Percentiles rank a stretch among this genome's conserved stretches.
phyloP scores from a whole-genome alignment of 768 basidiomycete genomes.

The Candolleomyces aberdarensis region DNA sequence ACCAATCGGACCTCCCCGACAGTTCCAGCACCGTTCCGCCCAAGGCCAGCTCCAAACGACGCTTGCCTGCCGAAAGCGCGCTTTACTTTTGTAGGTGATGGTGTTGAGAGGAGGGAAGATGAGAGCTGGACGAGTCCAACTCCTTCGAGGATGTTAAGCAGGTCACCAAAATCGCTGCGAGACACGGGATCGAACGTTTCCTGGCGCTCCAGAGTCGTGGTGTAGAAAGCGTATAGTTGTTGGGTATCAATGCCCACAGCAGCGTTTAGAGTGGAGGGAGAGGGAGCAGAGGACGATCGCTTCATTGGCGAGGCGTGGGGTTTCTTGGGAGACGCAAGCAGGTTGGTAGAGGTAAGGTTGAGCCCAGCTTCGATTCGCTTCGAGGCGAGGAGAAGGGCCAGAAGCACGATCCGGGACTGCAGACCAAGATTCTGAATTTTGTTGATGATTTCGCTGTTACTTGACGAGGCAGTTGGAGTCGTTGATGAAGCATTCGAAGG shows the following conservation, averaged over 20 bases:
- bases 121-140: conserved; percentile 56
- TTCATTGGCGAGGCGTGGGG: conserved; percentile 46
- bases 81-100: conserved; percentile 37
- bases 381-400: conserved; percentile 60
- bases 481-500: conserved; percentile 21
- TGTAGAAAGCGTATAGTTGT: conserved; percentile 65
- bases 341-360: conserved; percentile 35
- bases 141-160: conserved; percentile 70
- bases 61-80: conserved; percentile 53
- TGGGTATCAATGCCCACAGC: conserved; percentile 50
- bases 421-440: conserved; percentile 71
- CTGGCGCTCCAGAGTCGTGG: conserved; percentile 51
- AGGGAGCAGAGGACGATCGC: conserved; percentile 39
- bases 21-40: conserved; percentile 32
- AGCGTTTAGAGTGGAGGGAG: conserved; percentile 18
- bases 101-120: conserved; percentile 22
- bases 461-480: conserved; percentile 17
- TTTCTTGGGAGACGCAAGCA: conserved; percentile 33
- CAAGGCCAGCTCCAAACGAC: conserved; percentile 48
- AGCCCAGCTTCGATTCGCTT: conserved; percentile 61
- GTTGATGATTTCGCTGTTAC: conserved; percentile 58
- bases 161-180: conserved; percentile 73
- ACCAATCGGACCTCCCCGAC: conserved; percentile 53
- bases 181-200: conserved; percentile 65
- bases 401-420: conserved; percentile 69